These are phyloP conservation scores for Scheffersomyces lignosus DNA, from an alignment of 805 yeast genomes.

Conservation along the genomic window DNA sequence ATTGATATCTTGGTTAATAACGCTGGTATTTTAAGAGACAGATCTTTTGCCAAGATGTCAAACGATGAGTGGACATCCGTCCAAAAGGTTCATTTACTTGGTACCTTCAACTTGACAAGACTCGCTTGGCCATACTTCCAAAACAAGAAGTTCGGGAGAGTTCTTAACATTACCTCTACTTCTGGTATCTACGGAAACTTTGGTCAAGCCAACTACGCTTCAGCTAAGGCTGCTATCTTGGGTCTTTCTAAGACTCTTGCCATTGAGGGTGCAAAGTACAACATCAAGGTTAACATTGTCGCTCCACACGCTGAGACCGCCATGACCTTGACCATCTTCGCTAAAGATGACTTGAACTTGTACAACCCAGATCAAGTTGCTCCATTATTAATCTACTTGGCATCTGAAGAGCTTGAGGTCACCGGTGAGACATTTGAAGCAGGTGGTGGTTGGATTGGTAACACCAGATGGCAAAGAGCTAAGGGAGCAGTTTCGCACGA, in stretches of 20 bases:
- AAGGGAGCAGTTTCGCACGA: constrained; percentile 74
- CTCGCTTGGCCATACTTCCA: constrained; percentile 91
- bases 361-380: constrained; percentile 89
- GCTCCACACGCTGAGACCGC: constrained; percentile 99
- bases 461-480: constrained; percentile 93
- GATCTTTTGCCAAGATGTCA: constrained; percentile 80
- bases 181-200: constrained; percentile 97
- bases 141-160: constrained; percentile 76
- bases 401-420: constrained; percentile 69
- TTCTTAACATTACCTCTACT: constrained; percentile 89
- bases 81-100: constrained; percentile 76
- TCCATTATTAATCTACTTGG: constrained; percentile 77
- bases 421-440: constrained; percentile 86
- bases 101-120: constrained; percentile 77
- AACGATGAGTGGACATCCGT: constrained; percentile 83
- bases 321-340: constrained; percentile 89
- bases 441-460: constrained; percentile 97
- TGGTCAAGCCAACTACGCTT: constrained; percentile 95
- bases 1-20: constrained; percentile 87
- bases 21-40: constrained; percentile 93
- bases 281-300: constrained; percentile 75
- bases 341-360: constrained; percentile 74
- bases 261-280: constrained; percentile 79
- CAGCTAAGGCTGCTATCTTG: constrained; percentile 87
- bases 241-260: constrained; percentile 87